Percentiles rank a stretch among this genome's conserved stretches.
phyloP scores from a whole-genome alignment of 2,329 filamentous ascomycete genomes.

The Talaromyces sp. region DNA sequence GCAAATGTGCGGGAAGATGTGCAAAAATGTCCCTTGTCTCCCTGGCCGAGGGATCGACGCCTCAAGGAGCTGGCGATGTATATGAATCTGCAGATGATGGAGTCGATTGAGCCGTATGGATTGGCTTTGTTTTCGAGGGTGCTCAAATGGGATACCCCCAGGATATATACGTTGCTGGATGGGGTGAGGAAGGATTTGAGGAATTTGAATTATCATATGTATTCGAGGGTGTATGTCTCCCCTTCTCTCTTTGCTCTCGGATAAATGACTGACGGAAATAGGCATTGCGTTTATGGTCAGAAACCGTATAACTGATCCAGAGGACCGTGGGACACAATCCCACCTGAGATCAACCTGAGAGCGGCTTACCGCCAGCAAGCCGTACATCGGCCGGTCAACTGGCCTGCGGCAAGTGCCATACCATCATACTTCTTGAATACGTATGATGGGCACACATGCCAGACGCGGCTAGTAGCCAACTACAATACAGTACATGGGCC shows the following conservation, averaged over 20 bases:
- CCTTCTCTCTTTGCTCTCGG: neutral
- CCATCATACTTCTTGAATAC: neutral
- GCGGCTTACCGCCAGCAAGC: neutral
- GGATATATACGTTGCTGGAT: slow-evolving; percentile 11
- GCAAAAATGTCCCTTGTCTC: slow-evolving; percentile 43
- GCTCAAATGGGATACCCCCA: slow-evolving; percentile 25
- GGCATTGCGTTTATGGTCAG: slow-evolving; percentile 18
- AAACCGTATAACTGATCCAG: slow-evolving; percentile 26
- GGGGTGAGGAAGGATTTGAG: slow-evolving; percentile 12
- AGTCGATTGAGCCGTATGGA: slow-evolving; percentile 25
- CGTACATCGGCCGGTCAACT: neutral
- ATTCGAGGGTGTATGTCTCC: slow-evolving; percentile 12
- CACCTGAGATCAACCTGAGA: neutral
- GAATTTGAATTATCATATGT: slow-evolving; percentile 19
- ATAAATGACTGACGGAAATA: neutral
- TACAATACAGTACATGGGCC: neutral
- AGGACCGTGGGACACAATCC: neutral
- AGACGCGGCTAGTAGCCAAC: neutral
- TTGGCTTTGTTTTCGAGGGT: slow-evolving; percentile 25
- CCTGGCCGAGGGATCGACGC: slow-evolving; percentile 22
- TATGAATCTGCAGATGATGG: slow-evolving; percentile 22
- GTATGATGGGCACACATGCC: neutral
- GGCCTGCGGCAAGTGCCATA: neutral
- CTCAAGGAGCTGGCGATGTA: slow-evolving; percentile 21
- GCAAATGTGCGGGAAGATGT: slow-evolving; percentile 43